Evolutionary conservation across 352 stramenopile genomes (phyloP).

Genomic region (Pythium graminicola): DNA sequence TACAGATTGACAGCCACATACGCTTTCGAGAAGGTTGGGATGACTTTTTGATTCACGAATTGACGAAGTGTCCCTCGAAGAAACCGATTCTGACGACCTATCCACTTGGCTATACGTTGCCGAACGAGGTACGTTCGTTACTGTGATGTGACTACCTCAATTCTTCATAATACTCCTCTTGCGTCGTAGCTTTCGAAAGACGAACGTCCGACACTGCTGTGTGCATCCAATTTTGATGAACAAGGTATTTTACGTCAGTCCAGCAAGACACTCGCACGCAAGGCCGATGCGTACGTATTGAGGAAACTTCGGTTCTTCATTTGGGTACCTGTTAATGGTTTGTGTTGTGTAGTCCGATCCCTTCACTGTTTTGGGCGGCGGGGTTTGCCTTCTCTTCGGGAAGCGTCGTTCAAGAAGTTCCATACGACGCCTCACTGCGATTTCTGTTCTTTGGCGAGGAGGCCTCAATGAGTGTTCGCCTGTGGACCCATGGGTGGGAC

Average conservation of each 20-base stretch:
- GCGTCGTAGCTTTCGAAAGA: constrained; percentile 36
- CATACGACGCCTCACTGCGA: constrained; percentile 79
- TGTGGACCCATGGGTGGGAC: constrained; percentile 88
- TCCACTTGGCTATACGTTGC: constrained; percentile 85
- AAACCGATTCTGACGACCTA: constrained; percentile 92
- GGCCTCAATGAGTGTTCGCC: constrained; percentile 80
- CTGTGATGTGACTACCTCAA: no score
- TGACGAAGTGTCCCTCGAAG: constrained; percentile 32
- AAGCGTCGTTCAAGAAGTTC: constrained; percentile 52
- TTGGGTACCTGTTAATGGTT: neutral
- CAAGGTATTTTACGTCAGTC: constrained; percentile 50
- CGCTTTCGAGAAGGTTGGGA: constrained; percentile 84
- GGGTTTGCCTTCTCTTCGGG: constrained; percentile 61
- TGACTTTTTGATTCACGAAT: constrained; percentile 77
- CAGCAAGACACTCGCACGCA: constrained; percentile 42
- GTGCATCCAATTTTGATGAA: constrained; percentile 49
- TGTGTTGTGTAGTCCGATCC: constrained; percentile 29
- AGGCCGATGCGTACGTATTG: constrained; percentile 24
- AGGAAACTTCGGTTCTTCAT: no score
- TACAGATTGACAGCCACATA: constrained; percentile 97
- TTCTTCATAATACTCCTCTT: no score
- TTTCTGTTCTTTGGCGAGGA: constrained; percentile 96
- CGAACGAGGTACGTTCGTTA: constrained; percentile 35
- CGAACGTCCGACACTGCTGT: constrained; percentile 50
- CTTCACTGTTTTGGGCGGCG: constrained; percentile 68